phyloP scores from a whole-genome alignment of 2,329 filamentous ascomycete genomes.

The Lasiodiplodia gonubiensis region DNA sequence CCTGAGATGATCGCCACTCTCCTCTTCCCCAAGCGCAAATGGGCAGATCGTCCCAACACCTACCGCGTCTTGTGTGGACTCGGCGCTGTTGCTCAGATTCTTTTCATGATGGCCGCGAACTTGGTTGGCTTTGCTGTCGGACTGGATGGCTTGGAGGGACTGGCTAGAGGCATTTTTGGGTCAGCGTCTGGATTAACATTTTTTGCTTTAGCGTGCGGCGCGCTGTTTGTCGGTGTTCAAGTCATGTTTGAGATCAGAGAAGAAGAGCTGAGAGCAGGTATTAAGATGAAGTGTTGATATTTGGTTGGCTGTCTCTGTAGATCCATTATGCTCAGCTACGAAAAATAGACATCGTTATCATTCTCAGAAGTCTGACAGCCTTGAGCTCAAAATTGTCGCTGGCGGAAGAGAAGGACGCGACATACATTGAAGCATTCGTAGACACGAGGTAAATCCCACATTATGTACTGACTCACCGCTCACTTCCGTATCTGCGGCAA shows the following conservation, averaged over 20 bases:
- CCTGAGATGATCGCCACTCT: conserved; percentile 78
- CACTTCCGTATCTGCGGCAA: too few species aligned
- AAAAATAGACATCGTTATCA: background rate
- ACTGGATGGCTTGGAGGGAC: conserved; percentile 79
- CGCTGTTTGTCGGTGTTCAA: conserved; percentile 83
- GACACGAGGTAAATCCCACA: too few species aligned
- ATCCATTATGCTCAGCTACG: background rate
- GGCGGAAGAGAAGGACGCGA: background rate
- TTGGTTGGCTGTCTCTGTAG: background rate
- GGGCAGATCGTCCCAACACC: conserved; percentile 69
- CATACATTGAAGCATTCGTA: too few species aligned
- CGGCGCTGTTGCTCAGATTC: conserved; percentile 80
- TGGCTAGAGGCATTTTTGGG: conserved; percentile 75
- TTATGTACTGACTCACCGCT: background rate
- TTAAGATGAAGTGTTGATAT: conserved; percentile 77
- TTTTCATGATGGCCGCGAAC: conserved; percentile 97
- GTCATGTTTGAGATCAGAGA: conserved; percentile 97
- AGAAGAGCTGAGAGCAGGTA: conserved; percentile 79
- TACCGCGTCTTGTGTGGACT: conserved; percentile 82
- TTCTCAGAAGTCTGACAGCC: background rate
- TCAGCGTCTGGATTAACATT: conserved; percentile 79
- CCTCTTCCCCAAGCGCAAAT: conserved; percentile 76
- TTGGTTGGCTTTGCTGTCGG: conserved; percentile 94
- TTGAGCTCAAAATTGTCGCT: background rate
- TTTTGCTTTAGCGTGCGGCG: conserved; percentile 70